Percentiles rank a stretch among this genome's conserved stretches.
Evolutionary conservation across 2,329 filamentous ascomycete species (phyloP).

Genomic region (Colletotrichum horii): DNA sequence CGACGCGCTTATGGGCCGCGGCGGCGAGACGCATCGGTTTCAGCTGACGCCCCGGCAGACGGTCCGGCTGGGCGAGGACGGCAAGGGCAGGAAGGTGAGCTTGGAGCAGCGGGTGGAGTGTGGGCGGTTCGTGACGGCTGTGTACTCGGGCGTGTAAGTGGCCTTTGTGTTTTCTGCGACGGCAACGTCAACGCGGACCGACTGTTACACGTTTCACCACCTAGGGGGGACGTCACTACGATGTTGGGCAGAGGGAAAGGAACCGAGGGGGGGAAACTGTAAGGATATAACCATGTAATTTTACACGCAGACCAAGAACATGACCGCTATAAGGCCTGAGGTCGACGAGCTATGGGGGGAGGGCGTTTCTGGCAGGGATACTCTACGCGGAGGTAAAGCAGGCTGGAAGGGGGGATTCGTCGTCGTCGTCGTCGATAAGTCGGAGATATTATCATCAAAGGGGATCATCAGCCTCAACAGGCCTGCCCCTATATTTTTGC

Average conservation of each 20-base stretch:
- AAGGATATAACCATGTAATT: slow-evolving; percentile 16
- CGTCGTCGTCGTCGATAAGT: background rate
- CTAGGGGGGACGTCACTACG: background rate
- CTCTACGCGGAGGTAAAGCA: background rate
- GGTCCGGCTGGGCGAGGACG: slow-evolving; percentile 64
- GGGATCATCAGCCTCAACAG: background rate
- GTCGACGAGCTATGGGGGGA: background rate
- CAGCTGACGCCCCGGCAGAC: slow-evolving; percentile 80
- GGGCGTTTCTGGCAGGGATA: background rate
- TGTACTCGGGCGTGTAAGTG: slow-evolving; percentile 71
- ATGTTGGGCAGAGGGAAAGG: background rate
- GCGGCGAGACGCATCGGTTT: slow-evolving; percentile 72
- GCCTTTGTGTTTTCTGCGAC: background rate
- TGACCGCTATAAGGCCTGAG: background rate
- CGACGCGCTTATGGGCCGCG: slow-evolving; percentile 65
- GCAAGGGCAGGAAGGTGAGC: slow-evolving; percentile 70
- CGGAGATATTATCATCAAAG: background rate
- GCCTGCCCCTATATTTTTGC: background rate
- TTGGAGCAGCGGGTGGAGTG: slow-evolving; percentile 91
- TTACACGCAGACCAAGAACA: background rate
- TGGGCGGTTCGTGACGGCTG: slow-evolving; percentile 79
- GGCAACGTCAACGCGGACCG: background rate
- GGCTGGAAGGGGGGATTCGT: no score
- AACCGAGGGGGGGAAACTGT: background rate
- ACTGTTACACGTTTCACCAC: slow-evolving; percentile 3